These are phyloP conservation scores for Penicillium freii DNA, from an alignment of 2,329 filamentous ascomycete species.

Conservation along the genomic window DNA sequence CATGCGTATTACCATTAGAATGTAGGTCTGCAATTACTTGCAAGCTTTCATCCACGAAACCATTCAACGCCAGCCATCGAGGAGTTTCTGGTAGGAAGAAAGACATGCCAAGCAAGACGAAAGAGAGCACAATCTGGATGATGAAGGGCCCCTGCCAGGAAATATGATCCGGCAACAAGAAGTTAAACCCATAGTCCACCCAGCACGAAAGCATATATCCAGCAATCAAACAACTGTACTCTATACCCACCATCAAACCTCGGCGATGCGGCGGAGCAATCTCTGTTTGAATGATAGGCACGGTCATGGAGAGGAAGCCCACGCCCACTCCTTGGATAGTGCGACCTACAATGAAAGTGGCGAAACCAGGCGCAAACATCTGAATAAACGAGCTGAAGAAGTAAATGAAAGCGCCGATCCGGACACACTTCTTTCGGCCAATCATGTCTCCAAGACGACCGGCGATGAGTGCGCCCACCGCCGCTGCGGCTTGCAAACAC, in stretches of 20 bases:
- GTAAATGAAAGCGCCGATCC: too few species aligned
- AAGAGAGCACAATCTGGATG: conserved; percentile 34
- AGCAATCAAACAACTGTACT: conserved; percentile 39
- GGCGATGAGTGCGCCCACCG: too few species aligned
- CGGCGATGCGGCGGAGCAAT: conserved; percentile 11
- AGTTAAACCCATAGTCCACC: conserved; percentile 42
- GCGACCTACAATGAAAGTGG: too few species aligned
- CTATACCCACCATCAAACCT: conserved; percentile 43
- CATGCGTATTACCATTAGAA: conserved; percentile 36
- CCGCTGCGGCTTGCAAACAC: too few species aligned
- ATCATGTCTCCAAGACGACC: too few species aligned
- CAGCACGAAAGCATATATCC: conserved; percentile 44
- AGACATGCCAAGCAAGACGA: conserved; percentile 36
- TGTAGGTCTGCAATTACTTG: conserved; percentile 45
- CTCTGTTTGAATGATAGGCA: too few species aligned
- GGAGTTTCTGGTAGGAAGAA: conserved; percentile 43
- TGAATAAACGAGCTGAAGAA: too few species aligned
- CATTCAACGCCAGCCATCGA: conserved; percentile 44
- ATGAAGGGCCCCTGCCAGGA: conserved; percentile 35
- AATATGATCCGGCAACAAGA: conserved; percentile 33
- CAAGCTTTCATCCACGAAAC: conserved; percentile 40
- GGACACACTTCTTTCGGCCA: too few species aligned
- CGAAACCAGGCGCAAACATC: too few species aligned
- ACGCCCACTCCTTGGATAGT: too few species aligned
- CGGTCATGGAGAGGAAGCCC: too few species aligned